A percentile compares a stretch with the other conserved stretches of the same genome.
Conservation (phyloP, 192 early-diverging fungal genomes). For the Rhizophagus sp. region DNA sequence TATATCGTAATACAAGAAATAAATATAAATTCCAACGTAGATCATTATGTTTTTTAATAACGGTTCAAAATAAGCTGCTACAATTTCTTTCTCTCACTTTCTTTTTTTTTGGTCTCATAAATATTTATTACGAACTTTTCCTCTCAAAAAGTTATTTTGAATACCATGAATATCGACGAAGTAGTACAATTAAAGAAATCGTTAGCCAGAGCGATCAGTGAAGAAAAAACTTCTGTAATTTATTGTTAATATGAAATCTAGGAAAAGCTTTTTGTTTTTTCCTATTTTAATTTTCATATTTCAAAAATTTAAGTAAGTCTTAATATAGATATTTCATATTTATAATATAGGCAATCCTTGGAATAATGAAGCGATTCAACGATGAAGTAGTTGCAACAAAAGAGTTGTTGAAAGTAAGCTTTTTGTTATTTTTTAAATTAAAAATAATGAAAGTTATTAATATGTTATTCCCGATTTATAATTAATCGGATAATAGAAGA, state of each 20-base stretch:
- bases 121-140: neutral
- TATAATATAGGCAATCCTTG: neutral
- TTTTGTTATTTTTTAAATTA: neutral
- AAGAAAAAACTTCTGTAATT: neutral
- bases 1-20: too few relatives aligned
- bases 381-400: slow-evolving; percentile 9
- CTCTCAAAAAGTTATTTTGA: neutral
- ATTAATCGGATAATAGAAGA: slow-evolving; percentile 51
- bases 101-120: slow-evolving; percentile 2
- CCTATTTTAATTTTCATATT: neutral
- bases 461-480: neutral
- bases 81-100: neutral
- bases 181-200: slow-evolving; percentile 8
- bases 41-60: neutral
- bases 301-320: too few relatives aligned
- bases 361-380: slow-evolving; percentile 8
- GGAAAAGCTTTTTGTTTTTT: neutral
- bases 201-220: neutral
- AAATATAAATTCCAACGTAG: too few relatives aligned
- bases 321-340: neutral
- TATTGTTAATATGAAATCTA: too few relatives aligned
- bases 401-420: slow-evolving; percentile 16
- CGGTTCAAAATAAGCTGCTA: neutral
- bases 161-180: slow-evolving; percentile 20
- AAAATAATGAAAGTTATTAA: neutral